Evolutionary conservation across 495 filamentous ascomycete genomes (phyloP), one percentile per base, ranked within the genome.

Genomic region (Penicillium angulare): DNA sequence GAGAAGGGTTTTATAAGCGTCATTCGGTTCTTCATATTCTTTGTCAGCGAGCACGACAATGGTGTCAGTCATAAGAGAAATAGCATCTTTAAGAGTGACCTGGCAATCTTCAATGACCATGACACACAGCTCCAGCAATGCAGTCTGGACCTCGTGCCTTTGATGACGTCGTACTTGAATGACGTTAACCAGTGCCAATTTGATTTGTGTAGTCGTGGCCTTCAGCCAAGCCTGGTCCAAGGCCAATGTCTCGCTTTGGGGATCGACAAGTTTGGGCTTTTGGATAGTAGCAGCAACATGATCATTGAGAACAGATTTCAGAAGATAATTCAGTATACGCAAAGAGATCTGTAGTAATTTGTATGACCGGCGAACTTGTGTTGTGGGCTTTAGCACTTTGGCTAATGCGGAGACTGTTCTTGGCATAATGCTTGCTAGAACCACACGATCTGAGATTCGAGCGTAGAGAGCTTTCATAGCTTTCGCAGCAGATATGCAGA

Each of bases 331-430:
- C 13, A 97, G 67, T 0, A 83, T 68, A 4, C 78, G 69, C 13
- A 97, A 65, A 18, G 81, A 84, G 18, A 59, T 64, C 4, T 82
- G 69, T 7, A 97, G 69, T 1, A 92, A 74, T 52, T 73, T 81
- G 51, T 79, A 85, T 43, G 85, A 81, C 15, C 81, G 76, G 49
- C 85, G 86, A 49, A 74, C 71, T 46, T 83, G 80, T 6, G 80
- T 82, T 1, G 81, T 84, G 0, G 86, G 83, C 22, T 84, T 85
- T 26, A 97, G 68, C 13, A 87, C 72, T 65, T 85, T 91, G 9
- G 85, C 86, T 39, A 99, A 63, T 5, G 84, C 79, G 7, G 92
- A 96, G 1, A 96, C 84, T 3, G 90, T 90, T 7, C 95, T 89
- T 7, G 93, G 93, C 57, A 97, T 80, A 55, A 97, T 91, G 41